These are phyloP conservation scores for Coemansia sp. DNA, from an alignment of 192 early-diverging fungal species.

Conservation along the genomic window DNA sequence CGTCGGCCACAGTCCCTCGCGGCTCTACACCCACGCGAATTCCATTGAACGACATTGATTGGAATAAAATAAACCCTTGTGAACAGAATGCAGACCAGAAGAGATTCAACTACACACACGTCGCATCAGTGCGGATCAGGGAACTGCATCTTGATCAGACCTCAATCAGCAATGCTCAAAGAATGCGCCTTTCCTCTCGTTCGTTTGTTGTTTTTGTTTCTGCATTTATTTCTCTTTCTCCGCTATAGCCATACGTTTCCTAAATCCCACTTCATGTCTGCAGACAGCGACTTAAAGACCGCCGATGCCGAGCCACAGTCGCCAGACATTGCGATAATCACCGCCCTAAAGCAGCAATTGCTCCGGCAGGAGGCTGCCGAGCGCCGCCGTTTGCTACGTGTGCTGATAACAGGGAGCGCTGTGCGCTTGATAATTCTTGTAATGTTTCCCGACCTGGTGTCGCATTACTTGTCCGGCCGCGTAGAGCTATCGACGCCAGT, in stretches of 20 bases:
- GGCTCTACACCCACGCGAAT: constrained; percentile 41
- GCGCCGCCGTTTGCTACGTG: constrained; percentile 11
- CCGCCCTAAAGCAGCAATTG: background rate
- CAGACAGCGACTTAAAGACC: background rate
- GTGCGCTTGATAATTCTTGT: constrained; percentile 48
- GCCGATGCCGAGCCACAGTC: background rate
- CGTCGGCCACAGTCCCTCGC: constrained; percentile 9
- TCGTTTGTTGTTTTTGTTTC: too few species aligned
- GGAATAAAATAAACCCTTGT: background rate
- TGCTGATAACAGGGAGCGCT: constrained; percentile 12
- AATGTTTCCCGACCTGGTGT: constrained; percentile 38
- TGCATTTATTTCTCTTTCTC: background rate
- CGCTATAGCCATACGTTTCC: background rate
- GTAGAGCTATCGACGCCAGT: constrained; percentile 85
- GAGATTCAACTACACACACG: too few species aligned
- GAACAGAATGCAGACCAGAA: background rate
- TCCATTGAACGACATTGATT: background rate
- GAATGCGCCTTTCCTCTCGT: too few species aligned
- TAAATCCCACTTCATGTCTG: background rate
- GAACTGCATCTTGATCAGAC: too few species aligned
- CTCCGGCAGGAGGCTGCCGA: constrained; percentile 6
- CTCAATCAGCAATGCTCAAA: too few species aligned
- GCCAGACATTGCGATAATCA: background rate
- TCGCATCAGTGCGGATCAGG: too few species aligned
- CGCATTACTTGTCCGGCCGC: constrained; percentile 50